These are phyloP conservation scores for Amanita inopinata DNA, from an alignment of 768 basidiomycete species.

Conservation along the genomic window DNA sequence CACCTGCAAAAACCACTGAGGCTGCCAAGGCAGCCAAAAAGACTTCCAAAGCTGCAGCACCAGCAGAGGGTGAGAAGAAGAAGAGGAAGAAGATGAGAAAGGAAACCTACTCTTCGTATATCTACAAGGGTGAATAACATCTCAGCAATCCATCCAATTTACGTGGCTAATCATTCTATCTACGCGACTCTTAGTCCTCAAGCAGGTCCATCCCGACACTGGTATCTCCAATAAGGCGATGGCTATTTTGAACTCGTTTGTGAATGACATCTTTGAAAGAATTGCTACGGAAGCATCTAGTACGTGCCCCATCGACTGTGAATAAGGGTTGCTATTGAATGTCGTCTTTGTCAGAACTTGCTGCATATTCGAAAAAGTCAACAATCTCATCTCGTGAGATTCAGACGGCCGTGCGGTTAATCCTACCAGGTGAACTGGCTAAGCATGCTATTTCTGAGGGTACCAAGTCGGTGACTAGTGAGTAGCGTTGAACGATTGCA, in stretches of 20 bases:
- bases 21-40: constrained; percentile 75
- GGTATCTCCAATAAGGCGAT: constrained; percentile 98
- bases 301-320: constrained; percentile 23
- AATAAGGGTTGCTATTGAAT: background rate
- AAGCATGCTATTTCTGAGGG: constrained; percentile 99
- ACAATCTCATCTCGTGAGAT: constrained; percentile 98
- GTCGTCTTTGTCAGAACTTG: constrained; percentile 55
- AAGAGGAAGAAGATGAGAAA: constrained; percentile 79
- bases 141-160: constrained; percentile 2
- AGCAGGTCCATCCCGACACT: constrained; percentile 96
- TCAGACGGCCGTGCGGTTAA: constrained; percentile 90
- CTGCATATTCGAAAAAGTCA: constrained; percentile 97
- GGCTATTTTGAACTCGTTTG: constrained; percentile 87
- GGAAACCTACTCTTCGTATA: constrained; percentile 91
- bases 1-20: constrained; percentile 56
- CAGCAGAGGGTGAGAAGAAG: constrained; percentile 73
- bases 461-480: constrained; percentile 47
- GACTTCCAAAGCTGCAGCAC: constrained; percentile 53
- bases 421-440: constrained; percentile 94
- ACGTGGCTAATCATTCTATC: background rate
- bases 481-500: constrained; percentile 14
- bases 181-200: constrained; percentile 50
- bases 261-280: constrained; percentile 91
- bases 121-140: constrained; percentile 65
- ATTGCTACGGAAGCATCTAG: constrained; percentile 87